A percentile compares a stretch with the other conserved stretches of the same genome.
Evolutionary conservation across 768 basidiomycete genomes (phyloP).

Genomic region (Xerocomus potaroensis): DNA sequence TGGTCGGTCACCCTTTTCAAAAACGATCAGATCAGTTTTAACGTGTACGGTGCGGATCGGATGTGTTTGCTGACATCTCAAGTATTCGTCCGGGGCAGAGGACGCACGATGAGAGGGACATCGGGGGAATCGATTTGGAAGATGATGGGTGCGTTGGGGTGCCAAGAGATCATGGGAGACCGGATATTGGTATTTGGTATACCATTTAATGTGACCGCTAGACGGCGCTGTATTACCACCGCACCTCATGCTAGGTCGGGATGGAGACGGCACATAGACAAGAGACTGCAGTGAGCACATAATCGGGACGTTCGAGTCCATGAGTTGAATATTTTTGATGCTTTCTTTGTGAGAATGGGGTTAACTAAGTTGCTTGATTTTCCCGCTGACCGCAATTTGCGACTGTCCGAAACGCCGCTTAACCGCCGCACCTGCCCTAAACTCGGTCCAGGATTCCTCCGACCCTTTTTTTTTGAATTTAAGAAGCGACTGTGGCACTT

Average conservation of each 20-base stretch:
- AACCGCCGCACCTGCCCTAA: conserved; percentile 36
- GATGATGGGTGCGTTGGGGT: conserved; percentile 55
- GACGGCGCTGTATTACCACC: not conserved
- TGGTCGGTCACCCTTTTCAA: no score
- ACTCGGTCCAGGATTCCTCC: conserved; percentile 5
- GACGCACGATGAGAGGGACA: conserved; percentile 64
- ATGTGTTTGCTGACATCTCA: no score
- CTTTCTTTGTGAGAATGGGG: not conserved
- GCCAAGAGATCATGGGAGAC: conserved; percentile 69
- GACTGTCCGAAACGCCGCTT: conserved; percentile 12
- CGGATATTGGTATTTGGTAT: conserved; percentile 65
- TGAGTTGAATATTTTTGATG: no score
- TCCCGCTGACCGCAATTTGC: not conserved
- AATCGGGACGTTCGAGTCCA: no score
- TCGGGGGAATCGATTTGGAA: conserved; percentile 38
- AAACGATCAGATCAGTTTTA: no score
- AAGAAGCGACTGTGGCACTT: conserved; percentile 10
- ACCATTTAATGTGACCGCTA: no score
- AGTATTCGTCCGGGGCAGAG: not conserved
- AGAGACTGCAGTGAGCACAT: no score
- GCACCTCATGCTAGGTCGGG: no score
- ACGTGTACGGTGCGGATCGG: no score
- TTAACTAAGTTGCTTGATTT: no score
- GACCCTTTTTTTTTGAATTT: conserved; percentile 12
- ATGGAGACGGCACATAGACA: no score